Percentiles rank a stretch among this genome's conserved stretches.
phyloP scores from a whole-genome alignment of 1,139 yeast species.

The Suhomyces atakaporum region DNA sequence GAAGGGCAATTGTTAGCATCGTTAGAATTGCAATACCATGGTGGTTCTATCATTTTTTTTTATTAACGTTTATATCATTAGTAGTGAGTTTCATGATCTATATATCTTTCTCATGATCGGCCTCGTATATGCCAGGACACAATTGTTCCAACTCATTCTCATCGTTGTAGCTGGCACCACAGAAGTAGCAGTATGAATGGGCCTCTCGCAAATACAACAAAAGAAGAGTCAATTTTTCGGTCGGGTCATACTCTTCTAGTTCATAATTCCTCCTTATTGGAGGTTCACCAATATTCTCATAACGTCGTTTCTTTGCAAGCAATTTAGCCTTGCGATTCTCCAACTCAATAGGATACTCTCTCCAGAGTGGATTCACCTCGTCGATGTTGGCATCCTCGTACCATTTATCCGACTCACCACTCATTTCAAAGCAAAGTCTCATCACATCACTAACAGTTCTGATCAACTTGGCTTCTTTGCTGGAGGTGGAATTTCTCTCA shows the following conservation, averaged over 20 bases:
- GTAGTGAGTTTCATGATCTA: too few relatives aligned
- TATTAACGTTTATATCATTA: too few relatives aligned
- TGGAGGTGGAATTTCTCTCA: constrained; percentile 1
- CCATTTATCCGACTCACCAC: constrained; percentile 27
- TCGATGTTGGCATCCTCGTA: constrained; percentile 11
- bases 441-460: constrained; percentile 17
- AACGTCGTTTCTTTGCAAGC: constrained; percentile 2
- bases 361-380: constrained; percentile 27
- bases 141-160: constrained; percentile 36
- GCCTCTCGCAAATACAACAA: constrained; percentile 35
- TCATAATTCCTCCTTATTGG: not conserved
- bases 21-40: too few relatives aligned
- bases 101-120: too few relatives aligned
- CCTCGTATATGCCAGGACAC: constrained; percentile 50
- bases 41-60: too few relatives aligned
- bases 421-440: constrained; percentile 29
- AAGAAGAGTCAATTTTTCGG: constrained; percentile 16
- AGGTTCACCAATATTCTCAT: not conserved
- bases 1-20: too few relatives aligned
- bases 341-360: constrained; percentile 17
- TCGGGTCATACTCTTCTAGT: constrained; percentile 1
- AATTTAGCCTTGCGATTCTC: not conserved
- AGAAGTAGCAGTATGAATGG: constrained; percentile 48
- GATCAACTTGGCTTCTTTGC: not conserved
- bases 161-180: constrained; percentile 41